Percentiles rank a stretch among this genome's conserved stretches.
These are phyloP conservation scores for Salvia rosmarinus DNA, from an alignment of 257 asterid species.

Conservation along the genomic window DNA sequence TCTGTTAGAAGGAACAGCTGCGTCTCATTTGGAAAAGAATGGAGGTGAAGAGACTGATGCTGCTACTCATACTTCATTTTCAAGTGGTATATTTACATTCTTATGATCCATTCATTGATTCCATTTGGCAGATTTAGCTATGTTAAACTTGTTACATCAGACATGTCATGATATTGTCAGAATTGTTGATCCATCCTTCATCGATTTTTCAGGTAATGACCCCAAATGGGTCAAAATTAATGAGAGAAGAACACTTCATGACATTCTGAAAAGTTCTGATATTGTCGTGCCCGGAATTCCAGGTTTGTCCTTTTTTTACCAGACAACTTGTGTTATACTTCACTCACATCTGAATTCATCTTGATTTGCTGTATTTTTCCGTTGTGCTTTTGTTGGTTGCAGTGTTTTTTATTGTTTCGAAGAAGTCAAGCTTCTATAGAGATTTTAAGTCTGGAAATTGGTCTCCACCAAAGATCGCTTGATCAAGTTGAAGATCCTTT, in stretches of 20 bases:
- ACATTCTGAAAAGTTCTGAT: constrained; percentile 63
- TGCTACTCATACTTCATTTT: constrained; percentile 39
- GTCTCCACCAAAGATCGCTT: constrained; percentile 57
- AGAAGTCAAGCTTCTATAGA: constrained; percentile 65
- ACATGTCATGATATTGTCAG: constrained; percentile 1
- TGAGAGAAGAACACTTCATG: constrained; percentile 72
- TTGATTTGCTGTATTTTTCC: constrained; percentile 21
- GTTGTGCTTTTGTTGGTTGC: constrained; percentile 38
- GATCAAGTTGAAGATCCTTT: constrained; percentile 31
- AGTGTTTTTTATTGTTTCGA: constrained; percentile 76
- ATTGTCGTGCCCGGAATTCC: constrained; percentile 76
- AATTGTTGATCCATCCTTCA: constrained; percentile 10
- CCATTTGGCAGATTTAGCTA: background rate
- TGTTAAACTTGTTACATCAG: background rate
- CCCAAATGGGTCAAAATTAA: constrained; percentile 69
- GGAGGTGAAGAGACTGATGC: constrained; percentile 49
- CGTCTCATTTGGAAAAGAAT: constrained; percentile 60
- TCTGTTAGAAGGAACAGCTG: constrained; percentile 76
- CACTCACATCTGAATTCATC: constrained; percentile 14
- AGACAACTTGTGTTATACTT: background rate
- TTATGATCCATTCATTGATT: background rate
- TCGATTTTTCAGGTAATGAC: constrained; percentile 44
- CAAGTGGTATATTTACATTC: constrained; percentile 45
- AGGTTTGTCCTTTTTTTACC: constrained; percentile 50
- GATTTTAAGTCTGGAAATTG: constrained; percentile 81